phyloP scores from a whole-genome alignment of 495 filamentous ascomycete genomes.

The Trichoderma orchidacearum region DNA sequence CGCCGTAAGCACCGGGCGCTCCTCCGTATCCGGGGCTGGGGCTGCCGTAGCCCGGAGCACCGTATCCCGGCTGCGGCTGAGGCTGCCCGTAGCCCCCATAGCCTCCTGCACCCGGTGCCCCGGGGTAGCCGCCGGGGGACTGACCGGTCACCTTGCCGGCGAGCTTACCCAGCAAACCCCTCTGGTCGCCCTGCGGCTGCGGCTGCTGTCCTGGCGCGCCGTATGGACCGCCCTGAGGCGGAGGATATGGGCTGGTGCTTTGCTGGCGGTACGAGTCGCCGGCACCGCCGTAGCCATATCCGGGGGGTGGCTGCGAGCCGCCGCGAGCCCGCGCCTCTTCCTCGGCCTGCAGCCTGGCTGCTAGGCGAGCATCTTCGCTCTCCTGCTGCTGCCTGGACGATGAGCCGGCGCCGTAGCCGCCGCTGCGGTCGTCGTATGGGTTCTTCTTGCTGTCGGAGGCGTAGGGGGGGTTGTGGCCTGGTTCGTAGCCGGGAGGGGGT shows the following conservation, averaged over 20 bases:
- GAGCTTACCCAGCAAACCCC: slow-evolving; percentile 42
- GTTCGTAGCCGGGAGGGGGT: slow-evolving; percentile 56
- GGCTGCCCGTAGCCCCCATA: slow-evolving; percentile 11
- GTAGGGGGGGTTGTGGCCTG: slow-evolving; percentile 21
- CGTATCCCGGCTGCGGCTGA: slow-evolving; percentile 1
- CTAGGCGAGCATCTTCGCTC: slow-evolving; percentile 60
- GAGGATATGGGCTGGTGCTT: slow-evolving; percentile 10
- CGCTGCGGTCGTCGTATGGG: slow-evolving; percentile 48
- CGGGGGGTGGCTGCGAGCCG: neutral
- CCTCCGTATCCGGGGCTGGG: slow-evolving; percentile 3
- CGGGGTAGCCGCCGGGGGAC: neutral
- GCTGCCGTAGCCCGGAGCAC: slow-evolving; percentile 8
- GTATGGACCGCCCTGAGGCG: slow-evolving; percentile 8
- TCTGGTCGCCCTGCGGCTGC: slow-evolving; percentile 11
- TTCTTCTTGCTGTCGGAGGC: slow-evolving; percentile 41
- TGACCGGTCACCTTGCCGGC: slow-evolving; percentile 19
- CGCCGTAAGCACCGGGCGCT: slow-evolving; percentile 2
- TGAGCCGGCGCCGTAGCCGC: slow-evolving; percentile 23
- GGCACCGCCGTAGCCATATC: slow-evolving; percentile 9
- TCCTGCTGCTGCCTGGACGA: slow-evolving; percentile 14
- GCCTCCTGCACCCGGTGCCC: slow-evolving; percentile 17
- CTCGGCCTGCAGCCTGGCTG: slow-evolving; percentile 68
- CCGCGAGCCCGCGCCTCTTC: slow-evolving; percentile 50
- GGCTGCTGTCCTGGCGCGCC: slow-evolving; percentile 1
- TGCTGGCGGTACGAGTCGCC: slow-evolving; percentile 10